These are phyloP conservation scores for Excoecaria agallocha DNA, from an alignment of 345 rosid species.

Conservation along the genomic window DNA sequence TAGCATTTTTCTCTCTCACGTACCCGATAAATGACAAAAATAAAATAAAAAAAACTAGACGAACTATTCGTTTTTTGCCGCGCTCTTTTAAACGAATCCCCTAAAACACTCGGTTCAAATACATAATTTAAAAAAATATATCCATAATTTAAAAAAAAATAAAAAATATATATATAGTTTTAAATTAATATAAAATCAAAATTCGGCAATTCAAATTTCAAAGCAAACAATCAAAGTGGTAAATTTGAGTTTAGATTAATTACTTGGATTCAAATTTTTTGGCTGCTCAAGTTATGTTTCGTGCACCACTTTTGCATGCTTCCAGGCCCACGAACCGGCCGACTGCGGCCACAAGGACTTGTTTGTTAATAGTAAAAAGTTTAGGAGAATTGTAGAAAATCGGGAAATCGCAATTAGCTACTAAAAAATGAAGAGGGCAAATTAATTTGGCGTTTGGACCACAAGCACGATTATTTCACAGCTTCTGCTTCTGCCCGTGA, in stretches of 20 bases:
- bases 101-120: background rate
- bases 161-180: background rate
- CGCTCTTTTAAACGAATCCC: constrained; percentile 5
- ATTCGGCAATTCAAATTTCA: background rate
- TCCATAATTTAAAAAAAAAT: no score
- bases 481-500: no score
- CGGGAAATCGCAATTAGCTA: background rate
- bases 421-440: no score
- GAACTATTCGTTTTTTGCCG: background rate
- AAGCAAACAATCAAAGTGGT: background rate
- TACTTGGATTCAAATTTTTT: background rate
- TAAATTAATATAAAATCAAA: background rate
- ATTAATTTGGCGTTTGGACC: background rate
- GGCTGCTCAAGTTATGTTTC: background rate
- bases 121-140: no score
- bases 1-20: constrained; percentile 18
- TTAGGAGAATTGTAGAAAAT: background rate
- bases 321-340: background rate
- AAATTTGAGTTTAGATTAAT: background rate
- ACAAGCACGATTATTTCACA: no score
- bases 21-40: background rate
- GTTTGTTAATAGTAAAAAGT: background rate
- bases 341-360: background rate
- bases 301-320: background rate
- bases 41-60: background rate